A percentile compares a stretch with the other conserved stretches of the same genome.
phyloP scores from a whole-genome alignment of 208 protist species.

The Acanthamoeba lenticulata region DNA sequence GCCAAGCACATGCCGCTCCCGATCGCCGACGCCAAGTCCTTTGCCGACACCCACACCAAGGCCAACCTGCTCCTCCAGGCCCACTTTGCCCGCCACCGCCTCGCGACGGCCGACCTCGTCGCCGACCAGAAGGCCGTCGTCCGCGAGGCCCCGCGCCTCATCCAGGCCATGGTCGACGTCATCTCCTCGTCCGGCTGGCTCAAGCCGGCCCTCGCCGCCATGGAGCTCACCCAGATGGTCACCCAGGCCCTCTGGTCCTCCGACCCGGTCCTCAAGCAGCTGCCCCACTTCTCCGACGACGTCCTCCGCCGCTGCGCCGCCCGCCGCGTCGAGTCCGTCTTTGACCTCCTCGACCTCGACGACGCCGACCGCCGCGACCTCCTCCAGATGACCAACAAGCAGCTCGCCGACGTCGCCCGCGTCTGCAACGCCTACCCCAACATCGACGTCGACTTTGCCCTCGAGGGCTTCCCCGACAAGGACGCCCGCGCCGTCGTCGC shows the following conservation, averaged over 20 bases:
- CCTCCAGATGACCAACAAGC: not conserved
- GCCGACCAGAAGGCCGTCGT: constrained; percentile 97
- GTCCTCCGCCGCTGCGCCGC: not conserved
- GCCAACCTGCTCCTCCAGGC: constrained; percentile 97
- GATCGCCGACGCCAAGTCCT: constrained; percentile 84
- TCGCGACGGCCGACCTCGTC: constrained; percentile 98
- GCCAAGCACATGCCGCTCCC: constrained; percentile 80
- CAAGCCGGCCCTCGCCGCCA: constrained; percentile 89
- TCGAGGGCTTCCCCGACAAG: constrained; percentile 22
- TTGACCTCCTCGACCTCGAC: constrained; percentile 71
- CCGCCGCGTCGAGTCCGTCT: constrained; percentile 19
- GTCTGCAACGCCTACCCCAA: constrained; percentile 90
- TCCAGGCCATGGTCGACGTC: constrained; percentile 93
- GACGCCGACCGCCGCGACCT: not conserved
- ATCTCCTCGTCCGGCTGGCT: constrained; percentile 94
- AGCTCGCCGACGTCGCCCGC: constrained; percentile 82
- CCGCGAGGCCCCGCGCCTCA: constrained; percentile 96
- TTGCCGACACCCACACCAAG: constrained; percentile 96
- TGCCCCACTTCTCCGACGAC: constrained; percentile 40
- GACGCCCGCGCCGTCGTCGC: not conserved
- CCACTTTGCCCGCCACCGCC: constrained; percentile 90
- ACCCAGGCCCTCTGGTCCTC: constrained; percentile 92
- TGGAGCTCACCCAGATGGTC: constrained; percentile 95
- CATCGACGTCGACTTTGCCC: constrained; percentile 83
- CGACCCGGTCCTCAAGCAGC: constrained; percentile 8